These are phyloP conservation scores for Cubamyces lactineus DNA, from an alignment of 768 basidiomycete genomes.

Conservation along the genomic window DNA sequence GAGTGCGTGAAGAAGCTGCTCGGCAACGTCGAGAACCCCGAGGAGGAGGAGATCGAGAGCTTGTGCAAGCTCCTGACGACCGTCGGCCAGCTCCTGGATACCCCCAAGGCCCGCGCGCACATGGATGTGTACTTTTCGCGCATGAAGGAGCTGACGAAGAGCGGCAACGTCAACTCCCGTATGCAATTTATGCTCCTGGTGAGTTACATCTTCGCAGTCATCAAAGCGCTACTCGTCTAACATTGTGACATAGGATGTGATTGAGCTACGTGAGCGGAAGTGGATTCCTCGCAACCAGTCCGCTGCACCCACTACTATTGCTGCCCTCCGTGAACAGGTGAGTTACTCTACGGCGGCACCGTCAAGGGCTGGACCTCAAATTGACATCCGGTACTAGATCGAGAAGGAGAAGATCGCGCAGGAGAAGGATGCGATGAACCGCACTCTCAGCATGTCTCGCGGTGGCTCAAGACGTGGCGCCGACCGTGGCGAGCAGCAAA, in stretches of 20 bases:
- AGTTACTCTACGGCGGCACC: slow-evolving; percentile 34
- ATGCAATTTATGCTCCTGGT: slow-evolving; percentile 98
- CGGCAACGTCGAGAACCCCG: slow-evolving; percentile 90
- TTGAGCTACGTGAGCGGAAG: slow-evolving; percentile 82
- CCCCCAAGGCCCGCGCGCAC: slow-evolving; percentile 75
- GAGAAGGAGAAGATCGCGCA: slow-evolving; percentile 89
- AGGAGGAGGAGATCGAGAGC: slow-evolving; percentile 97
- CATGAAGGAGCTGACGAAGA: slow-evolving; percentile 83
- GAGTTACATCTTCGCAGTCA: slow-evolving; percentile 29
- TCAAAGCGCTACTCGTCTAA: slow-evolving; percentile 9
- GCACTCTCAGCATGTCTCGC: slow-evolving; percentile 80
- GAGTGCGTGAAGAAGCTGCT: slow-evolving; percentile 97
- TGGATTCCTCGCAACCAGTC: slow-evolving; percentile 77
- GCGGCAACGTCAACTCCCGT: slow-evolving; percentile 74
- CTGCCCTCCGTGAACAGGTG: slow-evolving; percentile 86
- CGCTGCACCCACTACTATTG: slow-evolving; percentile 84
- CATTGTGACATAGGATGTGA: slow-evolving; percentile 66
- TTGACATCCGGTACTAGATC: slow-evolving; percentile 49
- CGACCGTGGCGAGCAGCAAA: slow-evolving; percentile 59
- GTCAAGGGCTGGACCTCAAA: slow-evolving; percentile 6
- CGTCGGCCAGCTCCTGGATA: slow-evolving; percentile 84
- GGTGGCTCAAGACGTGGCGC: slow-evolving; percentile 89
- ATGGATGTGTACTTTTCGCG: slow-evolving; percentile 94
- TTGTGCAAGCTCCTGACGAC: slow-evolving; percentile 92
- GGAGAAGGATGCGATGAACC: slow-evolving; percentile 67